A percentile compares a stretch with the other conserved stretches of the same genome.
Conservation (phyloP, 164 flowering plant species). For the Sedum album region DNA sequence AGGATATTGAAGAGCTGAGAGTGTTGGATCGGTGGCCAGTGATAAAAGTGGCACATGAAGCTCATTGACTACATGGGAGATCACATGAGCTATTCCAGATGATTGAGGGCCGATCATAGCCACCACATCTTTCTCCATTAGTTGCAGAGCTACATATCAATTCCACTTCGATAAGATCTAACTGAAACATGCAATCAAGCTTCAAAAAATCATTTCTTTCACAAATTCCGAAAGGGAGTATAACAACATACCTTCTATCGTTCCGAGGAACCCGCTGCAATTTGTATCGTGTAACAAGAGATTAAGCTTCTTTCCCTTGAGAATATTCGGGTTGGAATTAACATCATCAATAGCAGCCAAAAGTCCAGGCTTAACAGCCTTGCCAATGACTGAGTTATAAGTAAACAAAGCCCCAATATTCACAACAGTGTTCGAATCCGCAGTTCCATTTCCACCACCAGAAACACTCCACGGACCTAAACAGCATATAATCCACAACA, state of each 20-base stretch:
- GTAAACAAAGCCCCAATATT: conserved; percentile 70
- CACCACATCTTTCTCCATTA: conserved; percentile 64
- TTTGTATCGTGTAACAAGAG: conserved; percentile 32
- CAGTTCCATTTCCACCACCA: conserved; percentile 20
- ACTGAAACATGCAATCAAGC: too few relatives aligned
- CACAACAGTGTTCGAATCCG: conserved; percentile 28
- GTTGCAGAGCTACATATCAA: conserved; percentile 53
- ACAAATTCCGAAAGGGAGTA: too few relatives aligned
- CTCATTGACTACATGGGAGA: conserved; percentile 60
- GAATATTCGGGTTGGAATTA: conserved; percentile 45
- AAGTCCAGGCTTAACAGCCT: conserved; percentile 57
- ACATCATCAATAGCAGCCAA: conserved; percentile 53
- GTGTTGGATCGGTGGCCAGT: conserved; percentile 70
- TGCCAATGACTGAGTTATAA: conserved; percentile 65
- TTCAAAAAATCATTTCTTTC: too few relatives aligned
- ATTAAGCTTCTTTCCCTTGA: conserved; percentile 46
- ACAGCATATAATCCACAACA: conserved; percentile 15
- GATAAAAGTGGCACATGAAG: conserved; percentile 79
- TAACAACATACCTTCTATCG: conserved; percentile 38
- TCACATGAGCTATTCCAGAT: conserved; percentile 72
- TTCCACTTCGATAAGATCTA: conserved; percentile 8
- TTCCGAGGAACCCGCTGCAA: conserved; percentile 62
- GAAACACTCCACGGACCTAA: conserved; percentile 23
- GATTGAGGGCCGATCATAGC: conserved; percentile 84
- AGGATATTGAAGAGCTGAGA: conserved; percentile 64